These are phyloP conservation scores for Escovopsis sp. DNA, from an alignment of 2,329 filamentous ascomycete species.

Conservation along the genomic window DNA sequence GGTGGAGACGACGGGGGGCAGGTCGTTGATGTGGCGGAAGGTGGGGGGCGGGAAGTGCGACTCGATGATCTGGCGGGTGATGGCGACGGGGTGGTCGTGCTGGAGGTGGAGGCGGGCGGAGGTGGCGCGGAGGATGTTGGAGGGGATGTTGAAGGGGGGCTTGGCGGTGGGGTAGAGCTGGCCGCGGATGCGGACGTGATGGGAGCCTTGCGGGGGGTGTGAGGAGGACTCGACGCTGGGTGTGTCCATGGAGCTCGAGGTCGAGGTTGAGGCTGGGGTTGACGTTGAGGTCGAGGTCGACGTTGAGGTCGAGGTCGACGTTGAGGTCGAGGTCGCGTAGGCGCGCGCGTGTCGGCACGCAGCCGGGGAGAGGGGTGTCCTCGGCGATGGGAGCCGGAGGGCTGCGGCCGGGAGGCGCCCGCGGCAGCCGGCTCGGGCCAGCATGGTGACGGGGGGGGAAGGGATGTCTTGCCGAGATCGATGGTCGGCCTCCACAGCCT, in stretches of 20 bases:
- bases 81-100: constrained; percentile 74
- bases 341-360: constrained; percentile 10
- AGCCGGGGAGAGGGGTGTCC: too few species aligned
- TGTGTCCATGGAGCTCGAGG: too few species aligned
- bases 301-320: constrained; percentile 47
- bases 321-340: constrained; percentile 36
- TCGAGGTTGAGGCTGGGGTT: constrained; percentile 57
- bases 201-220: too few species aligned
- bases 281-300: constrained; percentile 71
- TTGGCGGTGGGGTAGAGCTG: constrained; percentile 51
- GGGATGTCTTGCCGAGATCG: neutral
- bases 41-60: constrained; percentile 62
- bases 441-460: constrained; percentile 9
- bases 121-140: constrained; percentile 59
- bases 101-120: constrained; percentile 76
- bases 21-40: constrained; percentile 62
- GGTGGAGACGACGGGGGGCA: constrained; percentile 72
- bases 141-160: constrained; percentile 70
- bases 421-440: constrained; percentile 11
- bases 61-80: constrained; percentile 86
- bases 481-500: neutral
- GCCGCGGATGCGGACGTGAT: constrained; percentile 49
- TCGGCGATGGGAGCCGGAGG: constrained; percentile 10
- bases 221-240: constrained; percentile 14
- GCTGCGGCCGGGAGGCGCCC: constrained; percentile 15